Evolutionary conservation across 108 stramenopile species (phyloP), one percentile per base, ranked within the genome.

Genomic region (Pseudonitzschia delicatissima): DNA sequence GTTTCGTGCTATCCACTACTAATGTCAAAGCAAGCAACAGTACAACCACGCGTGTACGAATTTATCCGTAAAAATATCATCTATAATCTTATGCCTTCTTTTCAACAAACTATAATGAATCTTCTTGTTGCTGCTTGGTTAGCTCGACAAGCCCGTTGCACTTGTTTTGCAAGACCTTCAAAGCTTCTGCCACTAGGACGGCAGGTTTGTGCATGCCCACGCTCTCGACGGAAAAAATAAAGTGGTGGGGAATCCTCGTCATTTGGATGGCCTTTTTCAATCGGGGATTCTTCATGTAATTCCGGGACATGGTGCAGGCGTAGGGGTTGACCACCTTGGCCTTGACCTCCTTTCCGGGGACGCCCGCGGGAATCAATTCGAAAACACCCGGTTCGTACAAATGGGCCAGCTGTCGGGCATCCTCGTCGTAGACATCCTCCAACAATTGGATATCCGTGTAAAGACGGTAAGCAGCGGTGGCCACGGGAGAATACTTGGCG

Each of bases 401-500:
- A 53, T 90, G 83, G 44, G 83, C 93, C 28, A 97, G 71, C 35
- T 87, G 91, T 55, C 93, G 86, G 8, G 96, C 96, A 40, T 87
- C 72, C 9, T 90, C 89, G 59, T 90, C 96, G 50, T 82, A 84
- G 12, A 96, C 78, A 2, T 78, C 74, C 35, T 82, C 73, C 27
- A 83, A 15, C 6, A 94, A 66, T 52, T 81, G 81, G 20, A 97
- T 67, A 9, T 79, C 69, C 4, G 96, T 92, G 77, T 88, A 76
- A 25, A 98, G 71, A 26, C 96, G 80, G 69, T 99, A 99, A 53
- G 85, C 81, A 17, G 98, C 99, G 17, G 99, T 99, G 1, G 96
- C 94, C 12, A 98, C 98, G 17, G 99, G 99, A 12, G 90, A 92
- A 63, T 70, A 99, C 72, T 99, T 99, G 45, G 99, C 98, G 78